Evolutionary conservation across 2,329 filamentous ascomycete genomes (phyloP).

Genomic region (Aspergillus sp.): DNA sequence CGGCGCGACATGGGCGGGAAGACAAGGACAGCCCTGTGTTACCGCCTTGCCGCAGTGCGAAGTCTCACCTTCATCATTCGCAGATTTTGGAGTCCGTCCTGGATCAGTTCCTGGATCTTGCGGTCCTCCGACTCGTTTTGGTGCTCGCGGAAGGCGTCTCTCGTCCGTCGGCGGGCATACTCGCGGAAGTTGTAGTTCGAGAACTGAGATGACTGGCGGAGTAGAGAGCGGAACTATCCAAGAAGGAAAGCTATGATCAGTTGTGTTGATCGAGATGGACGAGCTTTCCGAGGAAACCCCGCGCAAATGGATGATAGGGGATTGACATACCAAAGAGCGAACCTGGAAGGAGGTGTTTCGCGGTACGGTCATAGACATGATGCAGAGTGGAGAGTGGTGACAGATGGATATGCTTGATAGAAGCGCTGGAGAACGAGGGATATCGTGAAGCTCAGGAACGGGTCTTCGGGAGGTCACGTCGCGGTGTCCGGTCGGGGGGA

Average conservation of each 20-base stretch:
- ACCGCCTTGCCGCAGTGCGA: background rate
- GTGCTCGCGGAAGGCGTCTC: conserved; percentile 86
- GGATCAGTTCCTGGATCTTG: conserved; percentile 81
- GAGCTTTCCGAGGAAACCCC: background rate
- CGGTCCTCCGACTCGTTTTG: conserved; percentile 69
- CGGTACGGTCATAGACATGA: conserved; percentile 46
- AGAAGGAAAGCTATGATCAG: background rate
- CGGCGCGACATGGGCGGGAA: background rate
- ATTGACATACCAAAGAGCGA: conserved; percentile 44
- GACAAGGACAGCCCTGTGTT: background rate
- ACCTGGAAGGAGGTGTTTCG: conserved; percentile 47
- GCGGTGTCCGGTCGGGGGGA: background rate
- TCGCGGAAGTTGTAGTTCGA: conserved; percentile 96
- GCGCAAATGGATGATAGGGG: background rate
- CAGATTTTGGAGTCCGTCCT: conserved; percentile 82
- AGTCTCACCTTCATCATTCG: conserved; percentile 78
- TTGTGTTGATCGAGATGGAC: conserved; percentile 1
- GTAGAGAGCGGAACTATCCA: conserved; percentile 80
- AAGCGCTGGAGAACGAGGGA: background rate
- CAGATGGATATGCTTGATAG: background rate
- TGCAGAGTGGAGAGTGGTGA: conserved; percentile 13
- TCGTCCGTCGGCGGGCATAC: conserved; percentile 87
- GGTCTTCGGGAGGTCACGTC: background rate
- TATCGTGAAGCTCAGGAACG: background rate
- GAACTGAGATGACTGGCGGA: conserved; percentile 84